These are phyloP conservation scores for Dipodascopsis tothii DNA, from an alignment of 805 yeast genomes.

Conservation along the genomic window DNA sequence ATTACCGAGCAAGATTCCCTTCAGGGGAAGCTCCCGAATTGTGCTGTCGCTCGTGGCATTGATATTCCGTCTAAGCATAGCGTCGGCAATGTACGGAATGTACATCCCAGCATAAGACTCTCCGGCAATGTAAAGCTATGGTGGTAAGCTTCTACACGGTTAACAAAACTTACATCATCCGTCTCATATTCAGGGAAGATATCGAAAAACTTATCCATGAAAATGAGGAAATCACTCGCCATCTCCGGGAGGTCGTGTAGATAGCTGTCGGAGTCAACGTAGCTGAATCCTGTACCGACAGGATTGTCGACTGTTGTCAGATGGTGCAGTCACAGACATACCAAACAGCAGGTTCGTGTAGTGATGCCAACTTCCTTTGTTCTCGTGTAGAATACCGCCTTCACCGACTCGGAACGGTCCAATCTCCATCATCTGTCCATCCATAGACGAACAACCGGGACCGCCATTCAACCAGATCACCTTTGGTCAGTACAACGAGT, in stretches of 20 bases:
- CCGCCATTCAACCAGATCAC: slow-evolving; percentile 93
- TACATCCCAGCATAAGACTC: slow-evolving; percentile 97
- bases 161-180: slow-evolving; percentile 37
- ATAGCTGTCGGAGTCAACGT: slow-evolving; percentile 42
- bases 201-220: slow-evolving; percentile 57
- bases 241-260: slow-evolving; percentile 37
- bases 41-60: slow-evolving; percentile 20
- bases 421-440: slow-evolving; percentile 86
- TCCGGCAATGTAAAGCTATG: slow-evolving; percentile 67
- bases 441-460: slow-evolving; percentile 97
- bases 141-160: not conserved
- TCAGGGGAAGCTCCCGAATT: slow-evolving; percentile 31
- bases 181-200: slow-evolving; percentile 63
- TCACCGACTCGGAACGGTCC: slow-evolving; percentile 73
- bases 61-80: slow-evolving; percentile 45
- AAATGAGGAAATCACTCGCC: slow-evolving; percentile 53
- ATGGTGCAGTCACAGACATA: not conserved
- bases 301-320: slow-evolving; percentile 70
- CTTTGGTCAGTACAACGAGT: not conserved
- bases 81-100: slow-evolving; percentile 76
- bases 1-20: slow-evolving; percentile 75
- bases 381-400: slow-evolving; percentile 42
- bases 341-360: slow-evolving; percentile 64
- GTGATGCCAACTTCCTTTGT: slow-evolving; percentile 78
- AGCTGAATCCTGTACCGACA: slow-evolving; percentile 84